Conservation (phyloP, 1,284 basidiomycete species). For the Leccinum fallax region DNA sequence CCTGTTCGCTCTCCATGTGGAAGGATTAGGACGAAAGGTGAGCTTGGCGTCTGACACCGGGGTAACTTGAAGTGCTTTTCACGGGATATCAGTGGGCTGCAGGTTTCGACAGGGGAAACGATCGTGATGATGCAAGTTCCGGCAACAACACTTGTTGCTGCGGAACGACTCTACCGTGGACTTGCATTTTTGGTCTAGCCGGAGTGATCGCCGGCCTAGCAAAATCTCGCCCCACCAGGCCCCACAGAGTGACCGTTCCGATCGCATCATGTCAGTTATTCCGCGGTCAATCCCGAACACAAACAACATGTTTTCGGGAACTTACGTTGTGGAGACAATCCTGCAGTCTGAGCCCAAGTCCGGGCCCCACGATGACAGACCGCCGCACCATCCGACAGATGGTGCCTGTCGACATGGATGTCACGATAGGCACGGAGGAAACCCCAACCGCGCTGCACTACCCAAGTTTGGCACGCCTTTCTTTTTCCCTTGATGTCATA, state of each 20-base stretch:
- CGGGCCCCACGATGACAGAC: background rate
- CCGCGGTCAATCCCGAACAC: background rate
- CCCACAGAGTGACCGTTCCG: background rate
- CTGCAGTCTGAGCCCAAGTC: background rate
- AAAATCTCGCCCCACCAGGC: background rate
- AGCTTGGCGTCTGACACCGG: background rate
- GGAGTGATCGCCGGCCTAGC: background rate
- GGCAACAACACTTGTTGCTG: background rate
- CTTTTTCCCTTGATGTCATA: background rate
- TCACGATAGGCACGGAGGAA: constrained; percentile 9
- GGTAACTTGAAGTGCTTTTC: background rate
- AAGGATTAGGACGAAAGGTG: background rate
- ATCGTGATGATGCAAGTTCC: background rate
- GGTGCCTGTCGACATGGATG: constrained; percentile 7
- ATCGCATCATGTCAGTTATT: background rate
- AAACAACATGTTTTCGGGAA: background rate
- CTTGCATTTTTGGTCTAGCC: background rate
- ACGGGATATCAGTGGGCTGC: background rate
- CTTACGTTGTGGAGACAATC: background rate
- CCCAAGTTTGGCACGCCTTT: background rate
- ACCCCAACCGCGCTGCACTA: background rate
- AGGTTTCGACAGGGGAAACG: background rate
- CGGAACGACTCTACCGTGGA: background rate
- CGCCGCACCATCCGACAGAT: background rate
- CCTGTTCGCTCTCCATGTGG: background rate